These are phyloP conservation scores for Leishmania major DNA, from an alignment of 208 protist species.

Conservation along the genomic window DNA sequence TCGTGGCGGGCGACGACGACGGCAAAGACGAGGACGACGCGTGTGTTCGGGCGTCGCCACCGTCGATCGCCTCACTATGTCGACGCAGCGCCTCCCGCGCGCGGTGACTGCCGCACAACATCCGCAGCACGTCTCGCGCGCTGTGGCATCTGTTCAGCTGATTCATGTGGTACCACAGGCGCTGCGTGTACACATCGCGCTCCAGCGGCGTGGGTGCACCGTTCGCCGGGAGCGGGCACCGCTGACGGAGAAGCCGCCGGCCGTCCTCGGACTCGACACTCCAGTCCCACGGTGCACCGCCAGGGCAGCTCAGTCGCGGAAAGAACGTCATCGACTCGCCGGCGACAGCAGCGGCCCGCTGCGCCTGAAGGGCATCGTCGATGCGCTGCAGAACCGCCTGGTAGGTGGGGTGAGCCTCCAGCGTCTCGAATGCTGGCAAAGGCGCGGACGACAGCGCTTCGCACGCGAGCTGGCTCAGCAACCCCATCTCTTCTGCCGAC, in stretches of 20 bases:
- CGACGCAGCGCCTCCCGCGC: conserved; percentile 41
- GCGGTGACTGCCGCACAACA: conserved; percentile 44
- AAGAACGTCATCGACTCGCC: conserved; percentile 38
- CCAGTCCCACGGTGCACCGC: conserved; percentile 89
- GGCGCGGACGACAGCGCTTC: background rate
- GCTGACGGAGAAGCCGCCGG: conserved; percentile 39
- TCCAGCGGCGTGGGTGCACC: conserved; percentile 84
- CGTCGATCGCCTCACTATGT: background rate
- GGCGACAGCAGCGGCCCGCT: background rate
- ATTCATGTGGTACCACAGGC: conserved; percentile 75
- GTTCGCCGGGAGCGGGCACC: conserved; percentile 70
- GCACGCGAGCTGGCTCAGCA: background rate
- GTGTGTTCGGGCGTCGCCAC: conserved; percentile 3
- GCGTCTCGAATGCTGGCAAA: conserved; percentile 3
- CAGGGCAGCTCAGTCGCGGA: conserved; percentile 67
- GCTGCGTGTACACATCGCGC: conserved; percentile 73
- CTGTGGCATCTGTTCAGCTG: conserved; percentile 65
- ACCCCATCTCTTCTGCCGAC: conserved; percentile 23
- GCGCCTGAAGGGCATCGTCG: conserved; percentile 13
- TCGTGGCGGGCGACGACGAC: background rate
- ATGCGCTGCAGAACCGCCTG: conserved; percentile 27
- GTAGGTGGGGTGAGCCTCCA: conserved; percentile 12
- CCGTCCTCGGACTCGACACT: conserved; percentile 34
- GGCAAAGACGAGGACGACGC: background rate
- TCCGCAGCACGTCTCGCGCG: conserved; percentile 52